Evolutionary conservation across 805 yeast genomes (phyloP).

Genomic region (Metschnikowia matae): DNA sequence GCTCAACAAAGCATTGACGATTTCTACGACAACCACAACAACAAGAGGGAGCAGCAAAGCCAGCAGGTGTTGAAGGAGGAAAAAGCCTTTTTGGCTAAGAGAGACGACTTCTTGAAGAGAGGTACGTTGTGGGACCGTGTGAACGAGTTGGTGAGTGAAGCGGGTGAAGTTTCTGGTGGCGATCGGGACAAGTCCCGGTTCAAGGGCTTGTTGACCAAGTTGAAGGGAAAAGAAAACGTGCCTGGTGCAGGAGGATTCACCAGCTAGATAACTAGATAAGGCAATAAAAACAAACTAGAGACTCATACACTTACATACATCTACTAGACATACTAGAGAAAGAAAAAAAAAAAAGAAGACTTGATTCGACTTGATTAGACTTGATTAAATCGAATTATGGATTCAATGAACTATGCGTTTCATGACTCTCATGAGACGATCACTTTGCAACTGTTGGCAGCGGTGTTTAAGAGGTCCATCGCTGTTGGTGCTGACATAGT

Average conservation of each 20-base stretch:
- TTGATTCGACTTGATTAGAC: no score
- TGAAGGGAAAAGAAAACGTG: slow-evolving; percentile 65
- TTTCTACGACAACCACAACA: slow-evolving; percentile 86
- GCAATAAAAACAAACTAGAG: neutral
- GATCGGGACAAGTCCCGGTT: slow-evolving; percentile 67
- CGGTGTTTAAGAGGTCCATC: slow-evolving; percentile 10
- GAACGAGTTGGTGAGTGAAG: slow-evolving; percentile 44
- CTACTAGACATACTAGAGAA: no score
- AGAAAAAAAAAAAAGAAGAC: no score
- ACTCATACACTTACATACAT: no score
- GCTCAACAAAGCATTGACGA: slow-evolving; percentile 86
- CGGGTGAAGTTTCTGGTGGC: slow-evolving; percentile 40
- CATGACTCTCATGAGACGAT: slow-evolving; percentile 15
- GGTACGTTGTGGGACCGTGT: slow-evolving; percentile 57
- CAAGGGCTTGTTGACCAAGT: slow-evolving; percentile 57
- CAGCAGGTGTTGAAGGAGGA: slow-evolving; percentile 65
- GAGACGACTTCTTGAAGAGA: slow-evolving; percentile 57
- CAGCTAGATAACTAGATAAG: slow-evolving; percentile 6
- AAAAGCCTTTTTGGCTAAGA: slow-evolving; percentile 62
- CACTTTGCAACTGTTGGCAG: slow-evolving; percentile 9
- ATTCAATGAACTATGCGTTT: slow-evolving; percentile 8
- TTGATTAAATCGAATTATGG: neutral
- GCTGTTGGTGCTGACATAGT: slow-evolving; percentile 22
- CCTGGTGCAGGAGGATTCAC: slow-evolving; percentile 72
- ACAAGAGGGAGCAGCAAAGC: slow-evolving; percentile 68